phyloP scores from a whole-genome alignment of 2,329 filamentous ascomycete species.

The Cyphellophora europaea region DNA sequence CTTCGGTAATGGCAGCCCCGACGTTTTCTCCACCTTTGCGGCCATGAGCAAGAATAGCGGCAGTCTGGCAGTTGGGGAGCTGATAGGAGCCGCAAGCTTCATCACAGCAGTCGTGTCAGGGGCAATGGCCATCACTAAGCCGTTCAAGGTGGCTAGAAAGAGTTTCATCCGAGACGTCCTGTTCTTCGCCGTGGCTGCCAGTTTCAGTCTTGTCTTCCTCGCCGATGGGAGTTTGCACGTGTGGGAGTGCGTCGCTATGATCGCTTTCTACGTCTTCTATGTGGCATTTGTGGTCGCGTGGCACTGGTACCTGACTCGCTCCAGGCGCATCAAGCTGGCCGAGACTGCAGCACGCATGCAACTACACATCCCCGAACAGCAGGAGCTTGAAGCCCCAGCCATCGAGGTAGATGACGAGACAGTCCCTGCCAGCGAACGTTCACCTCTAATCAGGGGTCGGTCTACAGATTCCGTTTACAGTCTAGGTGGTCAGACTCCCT shows the following conservation, averaged over 20 bases:
- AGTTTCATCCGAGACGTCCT: conserved; percentile 86
- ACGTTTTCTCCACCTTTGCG: conserved; percentile 97
- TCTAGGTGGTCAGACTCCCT: conserved; percentile 38
- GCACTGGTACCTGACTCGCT: conserved; percentile 74
- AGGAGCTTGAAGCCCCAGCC: conserved; percentile 49
- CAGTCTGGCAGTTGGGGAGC: conserved; percentile 89
- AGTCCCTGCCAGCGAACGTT: conserved; percentile 33
- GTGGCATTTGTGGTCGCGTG: conserved; percentile 79
- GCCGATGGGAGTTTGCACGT: conserved; percentile 73
- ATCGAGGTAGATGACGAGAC: conserved; percentile 48
- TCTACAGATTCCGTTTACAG: conserved; percentile 57
- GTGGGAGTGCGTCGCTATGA: conserved; percentile 89
- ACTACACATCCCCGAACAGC: conserved; percentile 52
- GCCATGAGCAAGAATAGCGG: conserved; percentile 96
- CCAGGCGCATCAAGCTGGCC: conserved; percentile 51
- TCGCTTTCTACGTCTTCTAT: conserved; percentile 83
- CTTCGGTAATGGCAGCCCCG: conserved; percentile 94
- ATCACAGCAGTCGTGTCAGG: conserved; percentile 94
- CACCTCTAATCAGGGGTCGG: conserved; percentile 35
- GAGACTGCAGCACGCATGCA: conserved; percentile 67
- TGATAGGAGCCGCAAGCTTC: conserved; percentile 90
- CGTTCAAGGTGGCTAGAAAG: conserved; percentile 81
- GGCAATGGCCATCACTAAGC: conserved; percentile 92
- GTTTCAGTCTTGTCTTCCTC: conserved; percentile 79
- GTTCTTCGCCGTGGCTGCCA: conserved; percentile 82